Conservation (phyloP, 768 basidiomycete species). For the Russula lepida region DNA sequence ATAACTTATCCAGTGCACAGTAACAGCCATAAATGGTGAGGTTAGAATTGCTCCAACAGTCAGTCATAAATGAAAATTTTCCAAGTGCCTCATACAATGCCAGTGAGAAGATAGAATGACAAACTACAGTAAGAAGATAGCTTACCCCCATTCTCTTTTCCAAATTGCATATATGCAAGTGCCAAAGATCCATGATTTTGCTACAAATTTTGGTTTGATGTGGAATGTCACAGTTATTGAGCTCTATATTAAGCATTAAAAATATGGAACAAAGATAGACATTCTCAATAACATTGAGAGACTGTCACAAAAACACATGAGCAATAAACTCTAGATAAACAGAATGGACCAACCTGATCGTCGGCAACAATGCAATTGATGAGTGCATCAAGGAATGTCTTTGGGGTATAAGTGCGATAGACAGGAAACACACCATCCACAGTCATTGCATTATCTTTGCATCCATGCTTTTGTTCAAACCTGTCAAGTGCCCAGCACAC, state of each 20-base stretch:
- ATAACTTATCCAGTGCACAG: conserved; percentile 29
- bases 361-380: neutral
- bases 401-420: neutral
- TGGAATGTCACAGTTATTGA: neutral
- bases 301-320: neutral
- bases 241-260: neutral
- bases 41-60: neutral
- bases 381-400: neutral
- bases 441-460: too few relatives aligned
- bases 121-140: neutral
- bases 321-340: neutral
- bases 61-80: neutral
- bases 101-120: too few relatives aligned
- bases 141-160: neutral
- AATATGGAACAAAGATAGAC: neutral
- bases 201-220: neutral
- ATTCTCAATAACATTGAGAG: neutral
- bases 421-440: too few relatives aligned
- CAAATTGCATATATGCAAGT: neutral
- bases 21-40: neutral
- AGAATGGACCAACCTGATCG: neutral
- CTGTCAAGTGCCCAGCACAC: too few relatives aligned
- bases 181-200: neutral
- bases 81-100: neutral
- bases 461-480: too few relatives aligned